Percentiles rank a stretch among this genome's conserved stretches.
Evolutionary conservation across 768 basidiomycete genomes (phyloP).

Genomic region (Mycena galopus): DNA sequence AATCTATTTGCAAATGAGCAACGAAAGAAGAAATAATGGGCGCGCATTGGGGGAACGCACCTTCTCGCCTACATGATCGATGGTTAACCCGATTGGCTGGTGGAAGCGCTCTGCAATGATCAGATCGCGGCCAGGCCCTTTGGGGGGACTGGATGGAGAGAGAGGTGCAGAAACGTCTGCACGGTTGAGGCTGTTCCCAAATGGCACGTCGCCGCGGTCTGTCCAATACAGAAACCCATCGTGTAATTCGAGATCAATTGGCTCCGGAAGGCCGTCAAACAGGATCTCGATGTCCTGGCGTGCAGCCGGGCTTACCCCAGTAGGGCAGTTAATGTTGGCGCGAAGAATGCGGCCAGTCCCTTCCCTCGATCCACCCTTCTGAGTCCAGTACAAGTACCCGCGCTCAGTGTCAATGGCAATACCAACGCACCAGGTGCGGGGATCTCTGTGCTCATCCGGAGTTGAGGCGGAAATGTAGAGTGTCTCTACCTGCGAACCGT

Average conservation of each 20-base stretch:
- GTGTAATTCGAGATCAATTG: constrained; percentile 26
- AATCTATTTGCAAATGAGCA: not conserved
- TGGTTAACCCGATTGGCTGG: constrained; percentile 31
- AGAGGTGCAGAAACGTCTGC: constrained; percentile 23
- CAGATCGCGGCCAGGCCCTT: constrained; percentile 14
- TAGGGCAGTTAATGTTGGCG: constrained; percentile 16
- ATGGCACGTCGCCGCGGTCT: constrained; percentile 32
- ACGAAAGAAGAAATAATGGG: no score
- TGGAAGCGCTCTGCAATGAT: constrained; percentile 34
- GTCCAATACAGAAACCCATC: constrained; percentile 26
- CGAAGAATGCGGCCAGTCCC: constrained; percentile 30
- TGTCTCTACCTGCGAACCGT: constrained; percentile 28
- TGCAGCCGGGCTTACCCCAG: not conserved
- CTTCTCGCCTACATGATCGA: constrained; percentile 26
- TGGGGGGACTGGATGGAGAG: not conserved
- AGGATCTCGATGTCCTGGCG: constrained; percentile 13
- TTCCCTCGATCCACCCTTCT: constrained; percentile 32
- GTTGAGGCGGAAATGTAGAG: constrained; percentile 27
- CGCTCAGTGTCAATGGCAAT: constrained; percentile 26
- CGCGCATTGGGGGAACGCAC: not conserved
- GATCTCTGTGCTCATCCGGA: constrained; percentile 23
- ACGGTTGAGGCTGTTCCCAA: constrained; percentile 33
- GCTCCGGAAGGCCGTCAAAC: constrained; percentile 30
- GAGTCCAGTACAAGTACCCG: constrained; percentile 35
- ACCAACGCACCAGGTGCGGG: constrained; percentile 34